Base-by-base conservation (phyloP, 495 filamentous ascomycete species). In the Cercophora scortea region DNA sequence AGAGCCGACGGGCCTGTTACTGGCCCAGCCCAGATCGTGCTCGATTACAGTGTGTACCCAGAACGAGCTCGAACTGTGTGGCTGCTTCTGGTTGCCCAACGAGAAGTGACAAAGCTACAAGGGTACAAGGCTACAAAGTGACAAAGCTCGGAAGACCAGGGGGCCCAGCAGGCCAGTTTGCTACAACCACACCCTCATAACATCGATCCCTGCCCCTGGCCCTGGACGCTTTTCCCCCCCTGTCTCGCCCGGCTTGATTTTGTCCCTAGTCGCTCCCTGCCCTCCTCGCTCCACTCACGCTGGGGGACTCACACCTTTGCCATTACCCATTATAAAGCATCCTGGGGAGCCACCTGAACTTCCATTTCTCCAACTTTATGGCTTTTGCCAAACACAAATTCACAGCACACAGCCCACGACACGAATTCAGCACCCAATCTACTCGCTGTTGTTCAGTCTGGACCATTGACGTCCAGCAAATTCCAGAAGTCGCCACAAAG, bases 401-500 rank as follows among this genome's bases (percentile, higher is more conserved):
- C 12, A 35, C 19, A 38, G n/a, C 17, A 50, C 48, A 17, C n/a
- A 39, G 18, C 16, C 42, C 42, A 45, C 42, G 15, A 9, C 50
- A 36, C 35, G 50, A 50, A 43, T 59, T 46, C 51, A 54, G 50
- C 51, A 57, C 50, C 49, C 25, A 25, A 25, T 54, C 54, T 51
- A 50, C 50, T 56, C 59, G 32, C 49, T 36, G 54, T 59, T 58
- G 51, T 16, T 46, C 57, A 62, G 41, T 47, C 62, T 64, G 65
- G 65, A 61, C 55, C 61, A 13, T 33, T 42, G 51, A 54, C 47
- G 60, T 69, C 64, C 64, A 60, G 64, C 42, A 40, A 13, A 10
- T 54, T 60, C 61, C 55, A 65, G 57, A 60, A 60, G 25, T 39
- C 15, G 39, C 56, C 43, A 57, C 49, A 64, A 64, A 49, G 50